A percentile compares a stretch with the other conserved stretches of the same genome.
phyloP scores from a whole-genome alignment of 2,329 filamentous ascomycete species.

The Cladosporium sphaerospermum region DNA sequence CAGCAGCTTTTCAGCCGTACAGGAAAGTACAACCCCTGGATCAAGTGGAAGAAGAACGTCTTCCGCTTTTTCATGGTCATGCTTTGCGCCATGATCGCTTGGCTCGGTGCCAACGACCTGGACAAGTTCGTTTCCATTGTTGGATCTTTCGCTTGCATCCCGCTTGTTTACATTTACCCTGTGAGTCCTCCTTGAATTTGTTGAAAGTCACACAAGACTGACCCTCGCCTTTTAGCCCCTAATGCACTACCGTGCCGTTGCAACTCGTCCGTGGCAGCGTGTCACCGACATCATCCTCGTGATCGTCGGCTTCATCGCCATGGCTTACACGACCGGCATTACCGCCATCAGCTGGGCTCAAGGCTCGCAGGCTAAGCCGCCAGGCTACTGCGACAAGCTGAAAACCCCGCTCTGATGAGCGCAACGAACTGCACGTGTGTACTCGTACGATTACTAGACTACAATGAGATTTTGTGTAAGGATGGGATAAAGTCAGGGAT shows the following conservation, averaged over 20 bases:
- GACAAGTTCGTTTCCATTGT: constrained; percentile 97
- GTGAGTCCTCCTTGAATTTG: constrained; percentile 51
- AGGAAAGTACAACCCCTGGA: constrained; percentile 95
- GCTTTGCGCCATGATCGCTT: constrained; percentile 79
- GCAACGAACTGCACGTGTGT: no score
- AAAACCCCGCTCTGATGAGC: constrained; percentile 1
- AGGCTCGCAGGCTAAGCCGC: constrained; percentile 45
- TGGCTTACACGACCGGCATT: constrained; percentile 84
- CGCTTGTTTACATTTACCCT: constrained; percentile 94
- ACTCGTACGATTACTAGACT: no score
- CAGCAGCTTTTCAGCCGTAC: constrained; percentile 90
- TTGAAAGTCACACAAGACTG: not conserved
- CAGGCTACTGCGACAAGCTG: constrained; percentile 56
- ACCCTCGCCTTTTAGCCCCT: constrained; percentile 58
- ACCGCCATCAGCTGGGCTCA: constrained; percentile 82
- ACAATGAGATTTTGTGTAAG: no score
- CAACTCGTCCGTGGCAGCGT: constrained; percentile 61
- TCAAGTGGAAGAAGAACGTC: constrained; percentile 99
- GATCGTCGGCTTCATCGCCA: constrained; percentile 76
- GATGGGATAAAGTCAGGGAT: no score
- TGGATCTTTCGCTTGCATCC: constrained; percentile 95
- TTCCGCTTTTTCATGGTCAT: constrained; percentile 92
- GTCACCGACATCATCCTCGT: constrained; percentile 68
- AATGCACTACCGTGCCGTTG: constrained; percentile 78
- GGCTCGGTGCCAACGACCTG: constrained; percentile 84